These are phyloP conservation scores for Salvia rosmarinus DNA, from an alignment of 257 asterid genomes.

Conservation along the genomic window DNA sequence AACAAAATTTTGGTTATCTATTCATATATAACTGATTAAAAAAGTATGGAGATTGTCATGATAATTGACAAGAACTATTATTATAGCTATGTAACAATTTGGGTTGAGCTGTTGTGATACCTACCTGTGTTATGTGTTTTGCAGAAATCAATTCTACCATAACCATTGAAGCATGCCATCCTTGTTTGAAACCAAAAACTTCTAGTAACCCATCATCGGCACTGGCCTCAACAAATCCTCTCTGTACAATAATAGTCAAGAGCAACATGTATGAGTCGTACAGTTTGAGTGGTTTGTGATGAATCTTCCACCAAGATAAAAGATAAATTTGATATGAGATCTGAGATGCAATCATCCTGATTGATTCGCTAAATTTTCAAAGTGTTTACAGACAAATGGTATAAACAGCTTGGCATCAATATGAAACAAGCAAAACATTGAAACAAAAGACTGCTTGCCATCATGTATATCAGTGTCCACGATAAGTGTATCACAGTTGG, in stretches of 20 bases:
- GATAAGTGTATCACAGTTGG: too few relatives aligned
- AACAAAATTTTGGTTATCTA: too few relatives aligned
- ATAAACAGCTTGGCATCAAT: too few relatives aligned
- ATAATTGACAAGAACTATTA: background rate
- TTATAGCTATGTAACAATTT: background rate
- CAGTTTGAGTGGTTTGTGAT: background rate
- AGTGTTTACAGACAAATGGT: too few relatives aligned
- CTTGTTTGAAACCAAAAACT: conserved; percentile 89
- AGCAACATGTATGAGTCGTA: background rate
- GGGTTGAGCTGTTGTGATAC: conserved; percentile 38
- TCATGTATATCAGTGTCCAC: too few relatives aligned
- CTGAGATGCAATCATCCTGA: background rate
- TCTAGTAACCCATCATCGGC: conserved; percentile 90
- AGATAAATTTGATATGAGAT: background rate
- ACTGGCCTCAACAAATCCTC: conserved; percentile 89
- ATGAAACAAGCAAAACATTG: too few relatives aligned
- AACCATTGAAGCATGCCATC: conserved; percentile 99
- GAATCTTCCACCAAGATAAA: background rate
- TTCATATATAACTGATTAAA: too few relatives aligned
- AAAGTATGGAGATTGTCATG: background rate
- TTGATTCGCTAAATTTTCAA: too few relatives aligned
- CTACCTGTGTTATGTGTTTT: conserved; percentile 93
- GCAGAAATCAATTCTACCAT: conserved; percentile 93
- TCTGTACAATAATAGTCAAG: conserved; percentile 45
- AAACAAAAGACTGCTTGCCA: too few relatives aligned